These are phyloP conservation scores for Lecanicillium sp. DNA, from an alignment of 2,329 filamentous ascomycete genomes.

Conservation along the genomic window DNA sequence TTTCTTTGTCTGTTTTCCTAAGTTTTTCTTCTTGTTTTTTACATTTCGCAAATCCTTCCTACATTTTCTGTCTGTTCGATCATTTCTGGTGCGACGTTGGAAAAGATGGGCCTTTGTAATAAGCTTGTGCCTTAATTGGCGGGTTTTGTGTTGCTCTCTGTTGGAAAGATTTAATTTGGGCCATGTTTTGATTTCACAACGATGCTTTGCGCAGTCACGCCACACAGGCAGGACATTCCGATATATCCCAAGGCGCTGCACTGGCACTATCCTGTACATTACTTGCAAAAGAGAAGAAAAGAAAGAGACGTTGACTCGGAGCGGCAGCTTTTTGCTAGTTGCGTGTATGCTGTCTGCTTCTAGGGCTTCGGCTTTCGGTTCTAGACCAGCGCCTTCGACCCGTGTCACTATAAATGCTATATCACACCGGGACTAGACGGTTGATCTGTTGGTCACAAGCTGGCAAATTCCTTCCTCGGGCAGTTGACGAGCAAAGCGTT, in stretches of 20 bases:
- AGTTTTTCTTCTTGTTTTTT: constrained; percentile 3
- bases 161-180: no score
- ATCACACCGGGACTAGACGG: not conserved
- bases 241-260: no score
- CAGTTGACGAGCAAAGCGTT: no score
- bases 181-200: no score
- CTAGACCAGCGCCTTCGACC: constrained; percentile 6
- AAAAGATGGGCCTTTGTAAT: constrained; percentile 1
- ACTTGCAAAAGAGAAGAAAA: constrained; percentile 35
- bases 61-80: constrained; percentile 1
- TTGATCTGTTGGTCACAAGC: not conserved
- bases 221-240: no score
- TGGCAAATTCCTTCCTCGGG: not conserved
- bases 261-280: constrained; percentile 46
- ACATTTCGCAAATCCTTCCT: not conserved
- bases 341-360: constrained; percentile 20
- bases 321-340: constrained; percentile 31
- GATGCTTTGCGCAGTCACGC: constrained; percentile 21
- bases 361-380: constrained; percentile 2
- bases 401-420: constrained; percentile 8
- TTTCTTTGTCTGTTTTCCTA: not conserved
- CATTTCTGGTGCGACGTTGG: not conserved
- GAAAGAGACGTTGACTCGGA: constrained; percentile 31
- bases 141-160: no score
- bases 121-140: not conserved